Conservation (phyloP, 352 stramenopile genomes). For the Phytophthora hibernalis region DNA sequence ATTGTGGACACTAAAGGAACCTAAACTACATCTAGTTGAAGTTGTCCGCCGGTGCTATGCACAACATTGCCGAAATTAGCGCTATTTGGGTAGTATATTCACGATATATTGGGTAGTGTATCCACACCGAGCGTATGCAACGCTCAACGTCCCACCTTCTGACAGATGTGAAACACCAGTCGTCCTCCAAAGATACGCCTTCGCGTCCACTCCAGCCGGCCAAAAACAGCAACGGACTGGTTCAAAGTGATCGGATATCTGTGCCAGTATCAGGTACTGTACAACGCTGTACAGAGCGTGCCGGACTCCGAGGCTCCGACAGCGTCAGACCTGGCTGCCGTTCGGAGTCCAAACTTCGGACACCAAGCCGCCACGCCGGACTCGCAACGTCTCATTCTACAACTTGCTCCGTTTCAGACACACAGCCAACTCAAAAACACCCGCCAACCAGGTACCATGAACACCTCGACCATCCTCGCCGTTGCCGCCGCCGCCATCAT, state of each 20-base stretch:
- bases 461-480: constrained; percentile 32
- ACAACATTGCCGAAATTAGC: constrained; percentile 1
- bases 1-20: not conserved
- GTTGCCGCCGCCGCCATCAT: constrained; percentile 31
- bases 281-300: too few relatives aligned
- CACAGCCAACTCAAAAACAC: constrained; percentile 3
- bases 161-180: constrained; percentile 11
- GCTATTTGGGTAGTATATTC: not conserved
- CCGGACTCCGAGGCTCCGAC: not conserved
- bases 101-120: constrained; percentile 11
- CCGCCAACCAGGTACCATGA: constrained; percentile 33
- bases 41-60: constrained; percentile 1
- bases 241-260: not conserved
- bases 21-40: constrained; percentile 16
- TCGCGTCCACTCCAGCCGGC: not conserved
- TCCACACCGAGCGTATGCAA: constrained; percentile 10
- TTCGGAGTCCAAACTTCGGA: constrained; percentile 17
- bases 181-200: constrained; percentile 6
- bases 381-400: constrained; percentile 12
- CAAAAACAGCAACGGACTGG: not conserved
- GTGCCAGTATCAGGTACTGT: not conserved
- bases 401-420: constrained; percentile 29
- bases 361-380: not conserved
- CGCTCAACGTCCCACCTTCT: constrained; percentile 8
- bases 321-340: not conserved